Evolutionary conservation across 177 flowering plant species (phyloP), one percentile per base, ranked within the genome.

Genomic region (Telopea speciosissima): DNA sequence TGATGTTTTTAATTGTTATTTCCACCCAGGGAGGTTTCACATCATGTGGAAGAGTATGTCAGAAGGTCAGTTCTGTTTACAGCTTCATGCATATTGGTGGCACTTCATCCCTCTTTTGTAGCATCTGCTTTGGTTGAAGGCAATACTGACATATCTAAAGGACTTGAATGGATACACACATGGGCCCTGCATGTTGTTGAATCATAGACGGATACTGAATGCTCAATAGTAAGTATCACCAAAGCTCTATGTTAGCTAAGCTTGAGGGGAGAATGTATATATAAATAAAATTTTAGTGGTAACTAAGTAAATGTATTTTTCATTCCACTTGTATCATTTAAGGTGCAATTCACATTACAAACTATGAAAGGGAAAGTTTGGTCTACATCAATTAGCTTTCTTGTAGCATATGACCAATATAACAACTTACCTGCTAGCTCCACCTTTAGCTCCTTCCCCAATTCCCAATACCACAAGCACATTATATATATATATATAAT

Each of bases 121-220:
- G 94, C 92, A 75, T 83, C 96, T 70, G 81, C 92, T 62, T 80
- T 95, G 74, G 70, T 77, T 63, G 93, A 89, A 76, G 93, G 96
- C 69, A 95, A 90, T 75, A 59, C 69, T 74, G 97, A 87, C 68
- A 70, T 95, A 40, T 82, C 86, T 58, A 75, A 71, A 72, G 98
- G 96, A 66, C 93, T 95, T 70, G 99, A 95, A 72, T 95, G 99
- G 99, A 72, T 95, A 73, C 97, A 96, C 45, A 84, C 84, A 5
- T 90, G 89, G 91, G 88, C 97, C 22, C 83, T 90, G 70, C 79
- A 86, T 61, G 84, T 86, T 42, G 85, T 84, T 75, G 99, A 95
- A 63, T 81, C 92, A 31, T 98, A 93, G 77, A 73, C 86, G 0
- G 98, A 95, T 69, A 84, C 79, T 68, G 99, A 91, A 33, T 95